Evolutionary conservation across 805 yeast species (phyloP), one percentile per base, ranked within the genome.

Genomic region (Wickerhamomyces ciferrii): DNA sequence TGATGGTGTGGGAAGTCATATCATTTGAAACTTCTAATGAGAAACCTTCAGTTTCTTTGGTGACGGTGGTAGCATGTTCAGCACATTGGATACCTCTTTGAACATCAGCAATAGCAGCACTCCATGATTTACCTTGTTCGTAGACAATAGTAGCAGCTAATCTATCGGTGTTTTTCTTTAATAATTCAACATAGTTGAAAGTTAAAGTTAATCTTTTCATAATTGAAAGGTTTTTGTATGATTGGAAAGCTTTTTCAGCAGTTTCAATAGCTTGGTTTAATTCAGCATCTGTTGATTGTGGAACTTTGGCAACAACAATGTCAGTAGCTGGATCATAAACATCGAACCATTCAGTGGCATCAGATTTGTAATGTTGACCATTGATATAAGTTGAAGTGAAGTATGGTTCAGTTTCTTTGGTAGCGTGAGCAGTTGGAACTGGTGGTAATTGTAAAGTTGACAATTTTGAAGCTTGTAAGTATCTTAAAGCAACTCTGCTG

Each of bases 31-130:
- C 87, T 62, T 83, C 89, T 51, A 84, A 70, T 36, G 78, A 70
- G 45, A 72, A 71, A 27, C 87, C 87, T 61, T 78, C 75, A 52
- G 83, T 71, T 61, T 83, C 88, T 61, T 77, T 70, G 51, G 87
- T 76, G 47, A 83, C 75, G 45, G 75, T 75, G 59, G 86, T 79
- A 19, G 89, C 84, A 46, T 85, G 83, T 70, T 84, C 91, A 18
- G 90, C 90, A 45, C 86, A 90, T 66, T 84, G 91, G 46, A 84
- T 74, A 27, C 92, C 92, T 51, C 92, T 73, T 55, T 83, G 72
- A 32, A 84, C 91, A 56, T 84, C 84, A 18, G 90, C 91, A 59
- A 72, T 68, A 45, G 91, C 91, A 54, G 84, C 91, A 37, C 78
- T 76, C 63, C 81, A 80, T 19, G 91, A 81, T 67, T 84, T 84